Evolutionary conservation across 208 protist species (phyloP).

Genomic region (Borovskyia barvae): DNA sequence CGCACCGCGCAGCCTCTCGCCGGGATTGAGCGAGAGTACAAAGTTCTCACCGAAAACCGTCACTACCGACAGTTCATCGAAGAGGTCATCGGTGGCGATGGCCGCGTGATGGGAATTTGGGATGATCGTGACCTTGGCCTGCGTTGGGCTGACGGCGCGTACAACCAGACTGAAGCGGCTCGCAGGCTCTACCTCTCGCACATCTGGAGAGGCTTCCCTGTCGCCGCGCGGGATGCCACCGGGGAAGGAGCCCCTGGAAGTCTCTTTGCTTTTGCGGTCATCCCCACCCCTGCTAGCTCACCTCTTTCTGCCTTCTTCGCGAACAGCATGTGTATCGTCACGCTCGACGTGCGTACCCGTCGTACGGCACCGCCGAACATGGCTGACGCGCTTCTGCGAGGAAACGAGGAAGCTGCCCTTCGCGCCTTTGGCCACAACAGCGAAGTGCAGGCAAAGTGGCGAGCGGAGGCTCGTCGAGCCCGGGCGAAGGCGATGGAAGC

Average conservation of each 20-base stretch:
- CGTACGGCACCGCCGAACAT: constrained; percentile 25
- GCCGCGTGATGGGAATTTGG: constrained; percentile 53
- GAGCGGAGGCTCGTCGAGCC: constrained; percentile 1
- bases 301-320: constrained; percentile 24
- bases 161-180: constrained; percentile 31
- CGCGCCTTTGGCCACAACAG: constrained; percentile 1
- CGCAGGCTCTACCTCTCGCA: constrained; percentile 53
- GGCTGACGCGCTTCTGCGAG: constrained; percentile 13
- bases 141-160: constrained; percentile 47
- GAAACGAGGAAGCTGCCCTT: constrained; percentile 7
- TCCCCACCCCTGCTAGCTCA: constrained; percentile 19
- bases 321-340: constrained; percentile 42
- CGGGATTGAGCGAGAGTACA: constrained; percentile 19
- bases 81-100: constrained; percentile 2
- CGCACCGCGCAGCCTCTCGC: neutral
- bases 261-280: constrained; percentile 32
- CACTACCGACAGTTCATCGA: constrained; percentile 32
- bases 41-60: constrained; percentile 19
- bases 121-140: constrained; percentile 81
- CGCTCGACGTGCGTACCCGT: constrained; percentile 38
- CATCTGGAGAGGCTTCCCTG: constrained; percentile 12
- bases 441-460: neutral
- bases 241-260: constrained; percentile 10
- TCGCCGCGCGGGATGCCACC: constrained; percentile 2
- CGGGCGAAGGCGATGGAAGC: constrained; percentile 23